A percentile compares a stretch with the other conserved stretches of the same genome.
These are phyloP conservation scores for Solanum microdontum DNA, from an alignment of 257 asterid species.

Conservation along the genomic window DNA sequence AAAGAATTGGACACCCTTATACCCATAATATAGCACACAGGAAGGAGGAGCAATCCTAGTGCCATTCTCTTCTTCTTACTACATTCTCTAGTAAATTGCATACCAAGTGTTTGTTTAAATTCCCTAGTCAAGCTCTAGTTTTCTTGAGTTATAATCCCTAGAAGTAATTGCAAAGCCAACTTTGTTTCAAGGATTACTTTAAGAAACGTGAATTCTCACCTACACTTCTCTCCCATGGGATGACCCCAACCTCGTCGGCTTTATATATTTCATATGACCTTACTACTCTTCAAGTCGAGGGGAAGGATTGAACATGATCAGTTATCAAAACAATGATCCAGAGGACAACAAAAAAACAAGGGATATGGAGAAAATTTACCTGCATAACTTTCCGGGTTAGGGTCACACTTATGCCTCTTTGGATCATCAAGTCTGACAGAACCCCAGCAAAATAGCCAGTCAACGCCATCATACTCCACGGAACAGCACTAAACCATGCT, in stretches of 20 bases:
- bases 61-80: background rate
- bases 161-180: background rate
- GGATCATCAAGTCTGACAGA: constrained; percentile 75
- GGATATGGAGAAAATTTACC: constrained; percentile 21
- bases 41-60: background rate
- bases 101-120: background rate
- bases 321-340: background rate
- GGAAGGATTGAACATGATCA: background rate
- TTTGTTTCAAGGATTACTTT: background rate
- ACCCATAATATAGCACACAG: background rate
- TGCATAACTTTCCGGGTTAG: constrained; percentile 93
- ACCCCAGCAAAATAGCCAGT: constrained; percentile 84
- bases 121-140: background rate
- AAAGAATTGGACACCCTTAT: background rate
- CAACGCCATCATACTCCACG: constrained; percentile 96
- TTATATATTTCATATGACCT: background rate
- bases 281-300: background rate
- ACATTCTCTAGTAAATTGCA: background rate
- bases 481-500: constrained; percentile 98
- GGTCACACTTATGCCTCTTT: constrained; percentile 66
- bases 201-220: background rate
- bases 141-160: background rate
- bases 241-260: background rate
- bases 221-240: background rate
- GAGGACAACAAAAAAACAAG: background rate